A percentile compares a stretch with the other conserved stretches of the same genome.
Conservation (phyloP, 2,329 filamentous ascomycete genomes). For the Pestalotiopsis sp. region DNA sequence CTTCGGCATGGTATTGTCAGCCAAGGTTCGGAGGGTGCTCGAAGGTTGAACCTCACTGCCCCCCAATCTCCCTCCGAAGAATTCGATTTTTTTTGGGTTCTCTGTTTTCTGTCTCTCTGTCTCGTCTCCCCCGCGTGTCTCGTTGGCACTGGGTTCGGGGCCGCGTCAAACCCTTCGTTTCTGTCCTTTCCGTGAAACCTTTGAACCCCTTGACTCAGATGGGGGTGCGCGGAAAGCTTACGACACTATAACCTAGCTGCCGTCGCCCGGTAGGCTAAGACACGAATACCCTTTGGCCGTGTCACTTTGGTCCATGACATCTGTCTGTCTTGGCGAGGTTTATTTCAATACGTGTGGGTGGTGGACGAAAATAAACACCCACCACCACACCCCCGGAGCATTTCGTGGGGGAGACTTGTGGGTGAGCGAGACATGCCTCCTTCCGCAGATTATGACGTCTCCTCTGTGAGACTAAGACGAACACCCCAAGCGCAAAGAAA, state of each 20-base stretch:
- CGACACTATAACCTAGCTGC: not conserved
- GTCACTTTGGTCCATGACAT: not conserved
- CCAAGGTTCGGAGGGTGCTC: not conserved
- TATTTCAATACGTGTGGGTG: not conserved
- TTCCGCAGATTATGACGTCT: not conserved
- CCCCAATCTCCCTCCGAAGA: not conserved
- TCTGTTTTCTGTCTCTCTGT: not conserved
- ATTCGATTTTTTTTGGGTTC: not conserved
- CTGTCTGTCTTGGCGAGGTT: not conserved
- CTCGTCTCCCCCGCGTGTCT: not conserved
- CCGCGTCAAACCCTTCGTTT: not conserved
- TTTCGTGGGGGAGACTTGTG: not conserved
- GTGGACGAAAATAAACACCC: not conserved
- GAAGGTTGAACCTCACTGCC: not conserved
- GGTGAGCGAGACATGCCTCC: not conserved
- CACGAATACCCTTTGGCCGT: not conserved
- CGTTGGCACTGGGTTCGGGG: not conserved
- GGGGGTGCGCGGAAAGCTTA: not conserved
- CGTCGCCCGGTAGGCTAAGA: not conserved
- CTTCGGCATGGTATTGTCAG: not conserved
- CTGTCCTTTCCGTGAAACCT: too few species aligned
- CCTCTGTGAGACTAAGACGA: not conserved
- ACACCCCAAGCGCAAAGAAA: not conserved
- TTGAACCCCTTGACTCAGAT: not conserved
- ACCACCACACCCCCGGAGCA: not conserved